phyloP scores from a whole-genome alignment of 371 early-diverging fungal species.

The Quaeritorhiza haematococci region DNA sequence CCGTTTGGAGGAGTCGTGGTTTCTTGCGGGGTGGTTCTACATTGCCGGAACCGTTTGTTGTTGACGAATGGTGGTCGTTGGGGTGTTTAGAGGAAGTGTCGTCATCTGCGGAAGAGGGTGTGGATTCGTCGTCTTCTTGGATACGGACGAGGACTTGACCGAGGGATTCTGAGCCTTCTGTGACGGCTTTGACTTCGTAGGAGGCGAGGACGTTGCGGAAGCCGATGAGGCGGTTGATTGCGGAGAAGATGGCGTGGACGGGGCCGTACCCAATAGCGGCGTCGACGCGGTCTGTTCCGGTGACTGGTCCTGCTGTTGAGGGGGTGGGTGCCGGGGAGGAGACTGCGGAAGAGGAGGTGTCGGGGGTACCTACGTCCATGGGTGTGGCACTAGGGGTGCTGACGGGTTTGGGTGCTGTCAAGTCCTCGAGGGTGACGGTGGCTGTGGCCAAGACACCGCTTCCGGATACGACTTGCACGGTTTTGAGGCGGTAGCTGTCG shows the following conservation, averaged over 20 bases:
- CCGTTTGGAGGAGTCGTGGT: not conserved
- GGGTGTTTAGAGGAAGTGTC: slow-evolving; percentile 1
- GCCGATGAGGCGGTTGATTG: slow-evolving; percentile 73
- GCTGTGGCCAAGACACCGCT: slow-evolving; percentile 69
- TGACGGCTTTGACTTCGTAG: slow-evolving; percentile 82
- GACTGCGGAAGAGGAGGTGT: too few species aligned
- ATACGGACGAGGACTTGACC: slow-evolving; percentile 81
- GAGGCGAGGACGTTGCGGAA: slow-evolving; percentile 54
- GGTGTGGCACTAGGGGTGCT: not conserved
- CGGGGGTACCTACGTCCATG: not conserved
- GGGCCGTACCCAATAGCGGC: slow-evolving; percentile 81
- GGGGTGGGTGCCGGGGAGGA: slow-evolving; percentile 58
- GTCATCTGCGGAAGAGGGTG: slow-evolving; percentile 2
- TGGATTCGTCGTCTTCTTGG: slow-evolving; percentile 20
- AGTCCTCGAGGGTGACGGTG: slow-evolving; percentile 55
- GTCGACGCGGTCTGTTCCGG: slow-evolving; percentile 62
- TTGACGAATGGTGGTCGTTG: too few species aligned
- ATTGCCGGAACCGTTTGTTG: too few species aligned
- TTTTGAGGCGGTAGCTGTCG: slow-evolving; percentile 54
- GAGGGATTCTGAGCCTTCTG: slow-evolving; percentile 77
- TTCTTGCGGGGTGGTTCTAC: slow-evolving; percentile 10
- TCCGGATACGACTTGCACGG: slow-evolving; percentile 71
- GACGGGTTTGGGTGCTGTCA: slow-evolving; percentile 4
- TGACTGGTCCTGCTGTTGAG: slow-evolving; percentile 61
- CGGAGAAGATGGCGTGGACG: slow-evolving; percentile 77